A percentile compares a stretch with the other conserved stretches of the same genome.
These are phyloP conservation scores for Lachnellula occidentalis DNA, from an alignment of 2,329 filamentous ascomycete genomes.

Conservation along the genomic window DNA sequence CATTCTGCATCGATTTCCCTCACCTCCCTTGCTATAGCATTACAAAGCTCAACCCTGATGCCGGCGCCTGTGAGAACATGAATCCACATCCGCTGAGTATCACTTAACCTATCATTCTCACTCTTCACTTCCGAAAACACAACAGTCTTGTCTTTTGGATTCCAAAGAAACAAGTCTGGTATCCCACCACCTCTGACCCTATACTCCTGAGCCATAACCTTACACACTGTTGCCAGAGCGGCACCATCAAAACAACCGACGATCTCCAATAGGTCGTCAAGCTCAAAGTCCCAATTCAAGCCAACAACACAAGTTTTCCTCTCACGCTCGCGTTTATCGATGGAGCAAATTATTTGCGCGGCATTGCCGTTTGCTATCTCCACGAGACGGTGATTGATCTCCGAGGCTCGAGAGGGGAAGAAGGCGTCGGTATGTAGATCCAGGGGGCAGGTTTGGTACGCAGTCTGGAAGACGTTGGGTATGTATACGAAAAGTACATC, in stretches of 20 bases:
- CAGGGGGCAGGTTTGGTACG: conserved; percentile 88
- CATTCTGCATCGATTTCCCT: conserved; percentile 18
- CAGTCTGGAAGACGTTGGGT: conserved; percentile 94
- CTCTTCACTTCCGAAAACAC: conserved; percentile 31
- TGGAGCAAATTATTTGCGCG: conserved; percentile 55
- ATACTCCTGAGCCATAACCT: conserved; percentile 95
- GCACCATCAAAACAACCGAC: conserved; percentile 72
- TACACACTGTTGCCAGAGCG: conserved; percentile 78
- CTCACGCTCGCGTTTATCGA: conserved; percentile 65
- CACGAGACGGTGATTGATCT: conserved; percentile 82
- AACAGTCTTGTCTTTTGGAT: conserved; percentile 23
- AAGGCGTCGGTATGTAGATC: conserved; percentile 93
- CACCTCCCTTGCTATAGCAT: conserved; percentile 39
- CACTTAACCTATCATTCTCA: conserved; percentile 87
- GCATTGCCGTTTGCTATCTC: conserved; percentile 82
- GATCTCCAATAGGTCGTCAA: conserved; percentile 75
- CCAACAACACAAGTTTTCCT: conserved; percentile 82
- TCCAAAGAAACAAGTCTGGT: conserved; percentile 89
- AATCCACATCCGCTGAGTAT: conserved; percentile 95
- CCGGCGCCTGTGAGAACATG: conserved; percentile 85
- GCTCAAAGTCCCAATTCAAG: conserved; percentile 81
- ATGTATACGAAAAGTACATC: conserved; percentile 90
- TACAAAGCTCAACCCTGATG: conserved; percentile 76
- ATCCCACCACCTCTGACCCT: conserved; percentile 78
- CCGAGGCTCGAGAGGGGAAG: conserved; percentile 75